Base-by-base conservation (phyloP, 1,139 yeast genomes). In the Geotrichum phurueaensis region DNA sequence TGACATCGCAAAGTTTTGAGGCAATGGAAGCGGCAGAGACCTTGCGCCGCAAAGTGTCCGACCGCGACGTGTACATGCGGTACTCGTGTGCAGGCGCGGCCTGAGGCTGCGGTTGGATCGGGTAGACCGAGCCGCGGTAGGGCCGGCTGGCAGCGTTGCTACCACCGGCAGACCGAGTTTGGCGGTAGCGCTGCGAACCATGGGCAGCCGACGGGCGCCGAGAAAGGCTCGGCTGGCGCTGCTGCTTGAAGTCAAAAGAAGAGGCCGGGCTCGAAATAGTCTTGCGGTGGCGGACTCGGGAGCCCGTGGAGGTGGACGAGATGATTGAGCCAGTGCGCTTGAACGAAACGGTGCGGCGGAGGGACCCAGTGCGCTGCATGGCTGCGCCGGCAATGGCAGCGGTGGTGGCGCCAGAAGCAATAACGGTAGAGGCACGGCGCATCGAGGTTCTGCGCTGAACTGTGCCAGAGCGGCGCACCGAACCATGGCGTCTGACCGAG, bases 91-190 rank as follows among this genome's bases (percentile, higher is more conserved):
- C 52, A 39, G 59, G 29, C 47, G 55, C 49, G 48, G 59, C 50
- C 54, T 56, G 45, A 50, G 60, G 43, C 54, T 59, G 45, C 54
- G 54, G 10, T 59, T 51, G 57, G 56, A 49, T 20, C 57, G 64
- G 53, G 57, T 61, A 60, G 62, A 64, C 39, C 54, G 62, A 13
- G 27, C 54, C 54, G 1, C 45, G 53, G 53, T n/a, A 53, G 23
- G 56, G 60, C 52, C 62, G 54, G 54, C 54, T 51, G 57, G 53
- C 51, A 56, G 57, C 51, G 13, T 3, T 39, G 45, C 45, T 39
- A 53, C 64, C 59, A 48, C 56, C 56, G 13, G 22, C 36, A 18
- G 53, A 48, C 12, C 39, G 20, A n/a, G 12, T 39, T 15, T 39
- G n/a, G 12, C 45, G n/a, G n/a, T 39, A 39, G 45, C 45, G 45